phyloP scores from a whole-genome alignment of 1,139 yeast genomes.

The Magnusiomyces tetraspermus region DNA sequence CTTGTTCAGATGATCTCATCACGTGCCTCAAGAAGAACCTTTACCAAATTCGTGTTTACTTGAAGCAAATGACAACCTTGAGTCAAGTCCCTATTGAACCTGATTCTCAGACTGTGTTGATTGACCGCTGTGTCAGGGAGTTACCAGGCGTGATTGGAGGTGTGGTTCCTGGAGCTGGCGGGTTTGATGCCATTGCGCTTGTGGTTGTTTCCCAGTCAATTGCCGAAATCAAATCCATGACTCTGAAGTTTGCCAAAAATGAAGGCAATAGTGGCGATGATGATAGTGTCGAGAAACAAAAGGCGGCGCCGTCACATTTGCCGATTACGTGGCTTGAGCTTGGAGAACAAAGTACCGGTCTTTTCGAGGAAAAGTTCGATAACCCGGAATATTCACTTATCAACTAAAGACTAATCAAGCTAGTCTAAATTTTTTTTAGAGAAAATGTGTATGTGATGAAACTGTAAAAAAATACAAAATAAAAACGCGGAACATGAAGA shows the following conservation, averaged over 20 bases:
- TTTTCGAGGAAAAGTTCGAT: neutral
- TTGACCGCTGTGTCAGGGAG: constrained; percentile 46
- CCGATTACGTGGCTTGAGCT: constrained; percentile 4
- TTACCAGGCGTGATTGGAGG: constrained; percentile 80
- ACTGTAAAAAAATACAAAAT: too few species aligned
- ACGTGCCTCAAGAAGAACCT: constrained; percentile 30
- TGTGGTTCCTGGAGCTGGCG: constrained; percentile 98
- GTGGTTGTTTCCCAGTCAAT: constrained; percentile 47
- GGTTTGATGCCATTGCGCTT: constrained; percentile 82
- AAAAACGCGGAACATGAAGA: too few species aligned
- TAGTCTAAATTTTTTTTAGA: too few species aligned
- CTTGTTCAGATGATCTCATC: constrained; percentile 10
- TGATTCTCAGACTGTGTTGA: constrained; percentile 53
- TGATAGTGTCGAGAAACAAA: too few species aligned
- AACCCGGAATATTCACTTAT: neutral
- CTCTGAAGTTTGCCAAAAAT: constrained; percentile 30
- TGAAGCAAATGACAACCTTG: constrained; percentile 49
- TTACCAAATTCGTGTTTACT: constrained; percentile 41
- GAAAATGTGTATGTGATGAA: too few species aligned
- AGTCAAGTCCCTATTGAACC: constrained; percentile 89
- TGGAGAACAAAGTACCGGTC: neutral
- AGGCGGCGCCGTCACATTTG: too few species aligned
- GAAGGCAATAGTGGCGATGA: too few species aligned
- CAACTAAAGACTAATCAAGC: too few species aligned
- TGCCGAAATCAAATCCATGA: constrained; percentile 30